phyloP scores from a whole-genome alignment of 306 rosid genomes.

The Lotus japonicus region DNA sequence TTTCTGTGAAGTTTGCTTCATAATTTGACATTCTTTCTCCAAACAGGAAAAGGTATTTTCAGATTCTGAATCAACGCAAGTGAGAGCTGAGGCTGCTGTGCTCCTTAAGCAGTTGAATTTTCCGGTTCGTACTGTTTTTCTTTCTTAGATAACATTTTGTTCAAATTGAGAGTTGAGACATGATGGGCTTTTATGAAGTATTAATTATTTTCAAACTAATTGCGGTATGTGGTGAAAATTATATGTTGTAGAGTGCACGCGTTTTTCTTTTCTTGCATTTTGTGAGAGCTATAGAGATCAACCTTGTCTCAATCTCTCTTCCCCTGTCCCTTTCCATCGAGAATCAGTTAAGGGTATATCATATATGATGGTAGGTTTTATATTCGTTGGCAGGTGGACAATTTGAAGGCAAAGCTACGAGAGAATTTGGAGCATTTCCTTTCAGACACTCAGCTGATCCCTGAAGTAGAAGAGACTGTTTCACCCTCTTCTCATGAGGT shows the following conservation, averaged over 20 bases:
- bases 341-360: slow-evolving; percentile 3
- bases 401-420: slow-evolving; percentile 62
- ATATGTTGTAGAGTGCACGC: background rate
- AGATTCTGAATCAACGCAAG: slow-evolving; percentile 78
- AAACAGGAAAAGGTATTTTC: slow-evolving; percentile 69
- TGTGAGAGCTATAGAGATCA: background rate
- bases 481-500: slow-evolving; percentile 58
- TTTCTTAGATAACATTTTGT: background rate
- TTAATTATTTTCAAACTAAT: background rate
- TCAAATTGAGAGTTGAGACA: background rate
- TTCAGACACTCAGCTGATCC: slow-evolving; percentile 47
- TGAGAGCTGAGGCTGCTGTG: slow-evolving; percentile 93
- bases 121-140: slow-evolving; percentile 47
- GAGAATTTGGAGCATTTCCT: slow-evolving; percentile 70
- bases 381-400: slow-evolving; percentile 56
- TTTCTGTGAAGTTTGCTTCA: slow-evolving; percentile 2
- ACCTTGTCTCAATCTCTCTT: background rate
- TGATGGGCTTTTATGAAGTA: background rate
- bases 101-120: slow-evolving; percentile 79
- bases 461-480: slow-evolving; percentile 40
- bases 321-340: background rate
- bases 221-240: background rate
- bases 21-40: slow-evolving; percentile 19
- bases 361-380: slow-evolving; percentile 14
- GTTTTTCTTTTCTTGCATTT: background rate